Conservation (phyloP, 192 early-diverging fungal genomes). For the Coemansia furcata region DNA sequence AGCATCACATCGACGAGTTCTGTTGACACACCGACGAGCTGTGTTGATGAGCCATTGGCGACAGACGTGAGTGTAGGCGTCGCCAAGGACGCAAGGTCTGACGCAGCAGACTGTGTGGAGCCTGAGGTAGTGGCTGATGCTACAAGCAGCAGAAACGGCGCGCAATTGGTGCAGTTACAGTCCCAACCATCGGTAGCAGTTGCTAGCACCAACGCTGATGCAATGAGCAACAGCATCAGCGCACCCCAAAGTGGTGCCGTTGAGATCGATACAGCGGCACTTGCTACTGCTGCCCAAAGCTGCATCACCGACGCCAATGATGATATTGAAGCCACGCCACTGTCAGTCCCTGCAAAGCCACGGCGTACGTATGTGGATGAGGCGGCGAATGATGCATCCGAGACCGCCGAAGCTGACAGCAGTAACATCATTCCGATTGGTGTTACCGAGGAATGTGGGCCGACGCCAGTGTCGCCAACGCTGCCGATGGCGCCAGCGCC, state of each 20-base stretch:
- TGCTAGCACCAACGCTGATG: background rate
- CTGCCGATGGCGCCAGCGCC: background rate
- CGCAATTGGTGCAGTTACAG: background rate
- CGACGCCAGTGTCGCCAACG: background rate
- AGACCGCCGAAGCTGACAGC: background rate
- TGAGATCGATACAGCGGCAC: background rate
- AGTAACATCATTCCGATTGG: background rate
- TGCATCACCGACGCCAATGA: background rate
- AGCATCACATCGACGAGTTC: background rate
- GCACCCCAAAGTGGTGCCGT: background rate
- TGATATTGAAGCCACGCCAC: background rate
- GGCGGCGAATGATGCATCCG: background rate
- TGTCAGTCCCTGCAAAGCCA: slow-evolving; percentile 13
- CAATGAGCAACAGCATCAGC: background rate
- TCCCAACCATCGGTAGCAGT: background rate
- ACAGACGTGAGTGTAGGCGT: background rate
- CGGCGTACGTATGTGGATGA: background rate
- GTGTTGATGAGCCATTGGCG: background rate
- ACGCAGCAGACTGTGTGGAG: background rate
- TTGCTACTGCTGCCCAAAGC: background rate
- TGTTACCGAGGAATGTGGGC: background rate
- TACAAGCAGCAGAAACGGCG: too few species aligned
- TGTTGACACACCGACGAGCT: background rate
- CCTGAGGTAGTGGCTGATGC: background rate
- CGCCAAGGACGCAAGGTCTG: background rate